Evolutionary conservation across 139 green algal genomes (phyloP).

Genomic region (Bryopsis sp.): DNA sequence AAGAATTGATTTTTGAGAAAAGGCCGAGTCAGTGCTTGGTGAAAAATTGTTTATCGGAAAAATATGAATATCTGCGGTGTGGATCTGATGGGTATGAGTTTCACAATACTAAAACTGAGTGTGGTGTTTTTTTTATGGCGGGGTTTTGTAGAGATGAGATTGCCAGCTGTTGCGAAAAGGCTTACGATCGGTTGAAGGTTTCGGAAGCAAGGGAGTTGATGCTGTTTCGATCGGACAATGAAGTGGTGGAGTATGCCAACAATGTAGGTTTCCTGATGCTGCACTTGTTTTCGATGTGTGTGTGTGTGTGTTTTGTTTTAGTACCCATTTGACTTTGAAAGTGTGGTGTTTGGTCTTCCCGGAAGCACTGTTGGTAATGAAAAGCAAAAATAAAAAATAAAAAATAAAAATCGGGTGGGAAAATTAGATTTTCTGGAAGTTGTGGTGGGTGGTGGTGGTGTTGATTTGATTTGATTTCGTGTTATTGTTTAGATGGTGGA

Average conservation of each 20-base stretch:
- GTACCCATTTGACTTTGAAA: conserved; percentile 3
- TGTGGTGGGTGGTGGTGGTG: no score
- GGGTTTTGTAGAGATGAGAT: conserved; percentile 91
- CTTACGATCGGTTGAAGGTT: conserved; percentile 64
- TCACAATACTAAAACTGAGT: no score
- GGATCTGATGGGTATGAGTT: no score
- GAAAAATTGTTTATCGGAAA: no score
- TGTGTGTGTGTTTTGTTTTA: no score
- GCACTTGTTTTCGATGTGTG: not conserved
- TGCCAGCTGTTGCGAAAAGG: conserved; percentile 77
- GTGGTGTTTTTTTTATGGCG: no score
- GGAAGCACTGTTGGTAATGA: not conserved
- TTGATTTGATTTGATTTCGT: no score
- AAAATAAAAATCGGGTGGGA: not conserved
- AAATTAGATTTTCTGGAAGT: no score
- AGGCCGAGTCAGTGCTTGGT: no score
- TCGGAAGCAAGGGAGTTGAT: conserved; percentile 70
- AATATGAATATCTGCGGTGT: no score
- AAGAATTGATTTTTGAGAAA: no score
- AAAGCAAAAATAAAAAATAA: not conserved
- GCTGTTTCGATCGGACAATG: conserved; percentile 51
- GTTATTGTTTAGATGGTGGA: not conserved
- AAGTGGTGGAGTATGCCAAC: conserved; percentile 49
- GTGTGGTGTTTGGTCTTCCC: not conserved
- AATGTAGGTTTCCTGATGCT: no score